A percentile compares a stretch with the other conserved stretches of the same genome.
Evolutionary conservation across 75 land plant genomes (phyloP).

Genomic region (Chamaecyparis obtusa): DNA sequence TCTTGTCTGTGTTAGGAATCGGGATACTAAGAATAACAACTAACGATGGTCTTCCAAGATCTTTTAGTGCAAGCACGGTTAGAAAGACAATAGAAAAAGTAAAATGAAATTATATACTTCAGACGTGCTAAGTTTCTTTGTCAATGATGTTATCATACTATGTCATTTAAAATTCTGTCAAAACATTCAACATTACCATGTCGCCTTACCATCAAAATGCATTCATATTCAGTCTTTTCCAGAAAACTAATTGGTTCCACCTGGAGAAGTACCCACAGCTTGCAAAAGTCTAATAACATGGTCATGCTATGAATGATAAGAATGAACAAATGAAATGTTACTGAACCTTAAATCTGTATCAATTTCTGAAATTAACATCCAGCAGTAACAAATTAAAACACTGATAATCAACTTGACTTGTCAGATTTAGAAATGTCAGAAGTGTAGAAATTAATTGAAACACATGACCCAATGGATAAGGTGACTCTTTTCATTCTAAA

Average conservation of each 20-base stretch:
- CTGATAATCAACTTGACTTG: neutral
- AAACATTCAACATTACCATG: neutral
- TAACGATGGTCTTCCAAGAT: neutral
- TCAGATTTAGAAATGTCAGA: neutral
- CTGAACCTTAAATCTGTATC: neutral
- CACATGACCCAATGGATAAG: neutral
- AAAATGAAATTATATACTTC: no score
- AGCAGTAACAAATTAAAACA: neutral
- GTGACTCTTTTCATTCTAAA: neutral
- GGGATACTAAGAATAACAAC: neutral
- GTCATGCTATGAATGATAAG: neutral
- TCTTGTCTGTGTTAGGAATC: neutral
- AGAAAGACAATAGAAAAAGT: no score
- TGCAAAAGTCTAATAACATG: neutral
- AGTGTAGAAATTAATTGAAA: neutral
- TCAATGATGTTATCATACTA: no score
- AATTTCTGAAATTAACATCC: no score
- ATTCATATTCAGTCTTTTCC: neutral
- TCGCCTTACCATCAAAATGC: neutral
- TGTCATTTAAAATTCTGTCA: neutral
- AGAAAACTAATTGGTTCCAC: neutral
- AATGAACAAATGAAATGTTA: neutral
- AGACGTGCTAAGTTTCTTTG: no score
- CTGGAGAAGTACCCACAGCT: neutral
- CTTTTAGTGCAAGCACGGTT: neutral